Evolutionary conservation across 2,329 filamentous ascomycete species (phyloP).

Genomic region (Botrytis fragariae): DNA sequence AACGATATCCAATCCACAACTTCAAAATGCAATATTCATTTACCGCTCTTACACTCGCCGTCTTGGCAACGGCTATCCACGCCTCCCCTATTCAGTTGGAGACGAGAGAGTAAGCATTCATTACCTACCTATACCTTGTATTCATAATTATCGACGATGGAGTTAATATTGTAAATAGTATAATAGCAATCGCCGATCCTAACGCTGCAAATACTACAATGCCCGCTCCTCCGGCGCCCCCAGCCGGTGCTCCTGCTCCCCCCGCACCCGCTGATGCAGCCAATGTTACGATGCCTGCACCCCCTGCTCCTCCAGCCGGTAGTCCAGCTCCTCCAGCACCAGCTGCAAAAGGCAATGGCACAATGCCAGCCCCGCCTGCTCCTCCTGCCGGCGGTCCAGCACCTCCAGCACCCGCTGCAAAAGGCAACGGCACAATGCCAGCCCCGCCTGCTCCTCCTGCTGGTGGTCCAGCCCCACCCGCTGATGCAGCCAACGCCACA

Average conservation of each 20-base stretch:
- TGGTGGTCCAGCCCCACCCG: background rate
- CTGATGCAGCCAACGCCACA: too few species aligned
- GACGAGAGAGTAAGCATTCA: background rate
- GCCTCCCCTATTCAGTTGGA: slow-evolving; percentile 1
- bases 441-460: background rate
- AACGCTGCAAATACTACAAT: background rate
- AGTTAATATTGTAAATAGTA: background rate
- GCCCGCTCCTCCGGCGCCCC: background rate
- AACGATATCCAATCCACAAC: background rate
- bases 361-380: background rate
- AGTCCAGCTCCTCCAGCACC: background rate
- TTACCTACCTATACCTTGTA: background rate
- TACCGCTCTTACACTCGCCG: background rate
- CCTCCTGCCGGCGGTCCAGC: background rate
- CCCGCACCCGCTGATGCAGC: too few species aligned
- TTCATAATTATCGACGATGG: background rate
- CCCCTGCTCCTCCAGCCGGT: too few species aligned
- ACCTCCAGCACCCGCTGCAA: background rate
- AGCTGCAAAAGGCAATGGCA: background rate
- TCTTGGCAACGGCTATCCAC: background rate
- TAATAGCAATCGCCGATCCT: background rate
- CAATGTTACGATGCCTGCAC: background rate
- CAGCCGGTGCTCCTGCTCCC: background rate
- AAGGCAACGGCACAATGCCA: background rate
- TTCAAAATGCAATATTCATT: slow-evolving; percentile 1